These are phyloP conservation scores for Globisporangium lucens DNA, from an alignment of 352 stramenopile species.

Conservation along the genomic window DNA sequence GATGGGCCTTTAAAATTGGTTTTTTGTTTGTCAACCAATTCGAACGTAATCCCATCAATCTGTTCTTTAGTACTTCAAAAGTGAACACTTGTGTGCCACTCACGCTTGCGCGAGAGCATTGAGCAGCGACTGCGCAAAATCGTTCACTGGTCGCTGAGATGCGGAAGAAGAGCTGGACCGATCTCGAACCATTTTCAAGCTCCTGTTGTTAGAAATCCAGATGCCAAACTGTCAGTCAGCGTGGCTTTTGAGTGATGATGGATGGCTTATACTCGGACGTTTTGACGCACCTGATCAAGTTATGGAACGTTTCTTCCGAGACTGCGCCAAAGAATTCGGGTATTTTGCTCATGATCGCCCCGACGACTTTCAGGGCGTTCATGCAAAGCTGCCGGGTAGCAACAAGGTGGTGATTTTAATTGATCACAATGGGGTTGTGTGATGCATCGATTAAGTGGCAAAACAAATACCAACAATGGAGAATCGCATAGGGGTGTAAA, in stretches of 20 bases:
- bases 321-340: constrained; percentile 33
- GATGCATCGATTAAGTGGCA: too few species aligned
- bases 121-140: constrained; percentile 55
- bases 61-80: neutral
- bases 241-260: too few species aligned
- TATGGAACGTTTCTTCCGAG: constrained; percentile 20
- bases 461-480: too few species aligned
- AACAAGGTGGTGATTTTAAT: too few species aligned
- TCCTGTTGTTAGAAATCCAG: constrained; percentile 19
- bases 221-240: too few species aligned
- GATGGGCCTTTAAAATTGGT: neutral
- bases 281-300: constrained; percentile 28
- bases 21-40: neutral
- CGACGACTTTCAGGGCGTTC: constrained; percentile 56
- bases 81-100: neutral
- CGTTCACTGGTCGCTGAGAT: constrained; percentile 24
- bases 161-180: constrained; percentile 1
- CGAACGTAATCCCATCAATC: neutral
- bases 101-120: constrained; percentile 18
- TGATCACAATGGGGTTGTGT: too few species aligned
- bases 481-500: too few species aligned
- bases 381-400: constrained; percentile 31
- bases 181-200: constrained; percentile 34
- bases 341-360: constrained; percentile 50
- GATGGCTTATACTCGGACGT: too few species aligned